Conservation (phyloP, 2,329 filamentous ascomycete species). For the Aspergillus arachidicola region DNA sequence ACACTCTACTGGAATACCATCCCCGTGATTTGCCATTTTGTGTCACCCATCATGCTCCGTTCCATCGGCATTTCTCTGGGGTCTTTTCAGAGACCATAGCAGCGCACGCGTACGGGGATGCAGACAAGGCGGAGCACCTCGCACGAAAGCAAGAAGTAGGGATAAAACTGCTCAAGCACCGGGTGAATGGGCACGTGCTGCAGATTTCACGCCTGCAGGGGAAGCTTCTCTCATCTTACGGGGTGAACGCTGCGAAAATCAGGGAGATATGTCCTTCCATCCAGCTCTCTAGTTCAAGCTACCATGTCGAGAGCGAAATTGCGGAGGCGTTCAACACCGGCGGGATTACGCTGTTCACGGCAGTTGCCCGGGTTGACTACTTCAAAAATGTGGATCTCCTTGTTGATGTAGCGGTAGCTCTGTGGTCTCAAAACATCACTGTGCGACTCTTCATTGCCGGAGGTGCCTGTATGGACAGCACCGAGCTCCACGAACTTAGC, state of each 20-base stretch:
- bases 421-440: neutral
- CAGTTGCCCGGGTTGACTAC: neutral
- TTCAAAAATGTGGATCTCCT: neutral
- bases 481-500: neutral
- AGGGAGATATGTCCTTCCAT: neutral
- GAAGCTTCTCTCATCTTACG: neutral
- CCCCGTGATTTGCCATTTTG: neutral
- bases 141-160: neutral
- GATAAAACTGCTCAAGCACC: neutral
- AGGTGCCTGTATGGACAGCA: neutral
- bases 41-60: neutral
- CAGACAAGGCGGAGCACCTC: neutral
- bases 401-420: neutral
- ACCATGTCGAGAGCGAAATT: neutral
- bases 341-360: neutral
- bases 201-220: neutral
- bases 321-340: neutral
- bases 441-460: neutral
- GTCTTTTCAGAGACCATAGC: neutral
- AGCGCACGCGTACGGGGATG: neutral
- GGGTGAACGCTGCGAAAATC: neutral
- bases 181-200: neutral
- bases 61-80: neutral
- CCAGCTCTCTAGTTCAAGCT: neutral
- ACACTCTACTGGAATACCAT: neutral